A percentile compares a stretch with the other conserved stretches of the same genome.
phyloP scores from a whole-genome alignment of 2,329 filamentous ascomycete genomes.

The Penicillium janthinellum region DNA sequence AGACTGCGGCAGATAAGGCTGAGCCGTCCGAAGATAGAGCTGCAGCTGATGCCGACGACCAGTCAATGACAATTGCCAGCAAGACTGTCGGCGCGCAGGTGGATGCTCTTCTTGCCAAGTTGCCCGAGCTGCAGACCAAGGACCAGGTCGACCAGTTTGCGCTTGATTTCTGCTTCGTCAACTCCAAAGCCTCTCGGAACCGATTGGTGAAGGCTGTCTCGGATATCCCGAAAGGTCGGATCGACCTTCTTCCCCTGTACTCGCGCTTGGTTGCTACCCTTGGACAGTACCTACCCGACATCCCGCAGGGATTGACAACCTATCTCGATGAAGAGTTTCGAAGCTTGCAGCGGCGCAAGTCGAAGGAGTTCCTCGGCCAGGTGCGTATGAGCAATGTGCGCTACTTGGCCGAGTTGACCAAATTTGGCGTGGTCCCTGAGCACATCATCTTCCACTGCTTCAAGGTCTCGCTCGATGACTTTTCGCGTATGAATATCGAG shows the following conservation, averaged over 20 bases:
- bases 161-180: conserved; percentile 96
- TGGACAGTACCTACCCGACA: conserved; percentile 88
- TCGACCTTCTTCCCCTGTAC: conserved; percentile 87
- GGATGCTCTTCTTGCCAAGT: conserved; percentile 79
- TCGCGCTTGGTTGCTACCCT: conserved; percentile 91
- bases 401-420: conserved; percentile 96
- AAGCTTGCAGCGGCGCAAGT: conserved; percentile 92
- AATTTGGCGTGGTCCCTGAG: conserved; percentile 96
- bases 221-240: conserved; percentile 90
- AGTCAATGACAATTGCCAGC: conserved; percentile 92
- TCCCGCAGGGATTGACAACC: conserved; percentile 87
- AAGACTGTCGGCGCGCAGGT: conserved; percentile 98
- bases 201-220: conserved; percentile 89
- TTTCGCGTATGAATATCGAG: conserved; percentile 98
- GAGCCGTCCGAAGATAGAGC: conserved; percentile 51
- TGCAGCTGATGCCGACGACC: conserved; percentile 67
- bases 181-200: conserved; percentile 97
- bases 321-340: conserved; percentile 97
- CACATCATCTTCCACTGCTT: conserved; percentile 99
- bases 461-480: conserved; percentile 96
- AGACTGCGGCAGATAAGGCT: conserved; percentile 46
- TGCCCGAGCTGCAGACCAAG: conserved; percentile 91
- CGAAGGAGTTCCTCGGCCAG: conserved; percentile 95
- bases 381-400: conserved; percentile 92
- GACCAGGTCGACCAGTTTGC: conserved; percentile 90